Base-by-base conservation (phyloP, 495 filamentous ascomycete genomes). In the Neurospora hispaniola region DNA sequence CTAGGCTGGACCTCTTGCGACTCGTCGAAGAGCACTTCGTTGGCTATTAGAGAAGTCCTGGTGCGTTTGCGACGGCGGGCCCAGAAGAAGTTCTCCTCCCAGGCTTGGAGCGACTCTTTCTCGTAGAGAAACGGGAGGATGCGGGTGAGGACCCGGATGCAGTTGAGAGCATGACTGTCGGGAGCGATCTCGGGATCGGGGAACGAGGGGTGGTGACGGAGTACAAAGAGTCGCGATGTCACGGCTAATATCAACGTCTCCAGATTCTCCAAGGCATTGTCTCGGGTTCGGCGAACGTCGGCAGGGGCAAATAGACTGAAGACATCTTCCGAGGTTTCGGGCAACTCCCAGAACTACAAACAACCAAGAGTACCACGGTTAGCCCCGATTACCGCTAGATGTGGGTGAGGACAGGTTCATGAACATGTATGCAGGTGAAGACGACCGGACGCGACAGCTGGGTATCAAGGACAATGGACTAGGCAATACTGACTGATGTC, bases 31-130 rank as follows among this genome's bases (percentile, higher is more conserved):
- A 98, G 84, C 5, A 98, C 88, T 82, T 97, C 92, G 2, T 78
- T 85, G 54, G 86, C 85, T 42, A 88, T 82, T 38, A 80, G 74
- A 35, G 90, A 81, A 73, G 82, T 87, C 31, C 89, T 81, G 27
- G 79, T 85, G 44, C 40, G 88, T 80, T 88, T 94, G 81, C 87
- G 88, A 77, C 95, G 87, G 72, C 88, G 84, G 16, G 87, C 84
- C 96, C 96, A 99, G 76, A 99, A 97, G 85, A 98, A 95, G 69
- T 88, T 89, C 70, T 96, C 90, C 78, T 98, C 93, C 96, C 96
- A 99, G 70, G 82, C 82, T 72, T 94, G 90, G 48, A 99, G 80
- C 59, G 92, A 88, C 38, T 98, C 96, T 23, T 90, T 90, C 82
- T 99, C 96, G 80, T 97, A 98, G 54, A 99, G 82, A 77, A 92